Percentiles rank a stretch among this genome's conserved stretches.
Conservation (phyloP, 2,329 filamentous ascomycete genomes). For the Helminthosporium solani region DNA sequence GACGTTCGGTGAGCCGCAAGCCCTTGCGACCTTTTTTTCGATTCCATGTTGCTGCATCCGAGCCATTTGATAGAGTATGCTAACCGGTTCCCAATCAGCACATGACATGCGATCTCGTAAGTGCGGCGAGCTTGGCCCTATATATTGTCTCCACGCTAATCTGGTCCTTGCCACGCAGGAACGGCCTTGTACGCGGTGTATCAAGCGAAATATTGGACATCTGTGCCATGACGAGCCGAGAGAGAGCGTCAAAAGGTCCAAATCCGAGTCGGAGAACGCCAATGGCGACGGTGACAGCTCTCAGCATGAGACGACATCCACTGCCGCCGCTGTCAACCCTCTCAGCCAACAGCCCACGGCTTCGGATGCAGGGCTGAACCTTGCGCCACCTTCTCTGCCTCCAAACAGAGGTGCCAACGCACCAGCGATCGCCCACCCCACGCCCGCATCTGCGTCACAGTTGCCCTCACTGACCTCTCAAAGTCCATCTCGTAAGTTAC, state of each 20-base stretch:
- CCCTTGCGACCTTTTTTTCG: conserved; percentile 22
- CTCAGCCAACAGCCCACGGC: conserved; percentile 32
- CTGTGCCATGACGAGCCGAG: conserved; percentile 97
- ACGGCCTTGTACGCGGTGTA: conserved; percentile 93
- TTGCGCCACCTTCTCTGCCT: conserved; percentile 38
- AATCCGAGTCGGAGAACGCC: conserved; percentile 51
- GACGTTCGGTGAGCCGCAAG: conserved; percentile 50
- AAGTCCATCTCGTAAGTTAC: conserved; percentile 72
- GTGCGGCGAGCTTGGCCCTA: conserved; percentile 17
- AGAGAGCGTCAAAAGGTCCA: conserved; percentile 77
- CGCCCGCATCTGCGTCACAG: conserved; percentile 67
- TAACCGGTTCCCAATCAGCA: conserved; percentile 44
- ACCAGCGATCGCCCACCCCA: conserved; percentile 71
- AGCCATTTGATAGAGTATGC: conserved; percentile 29
- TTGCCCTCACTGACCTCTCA: conserved; percentile 62
- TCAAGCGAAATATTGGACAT: conserved; percentile 98
- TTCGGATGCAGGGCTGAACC: conserved; percentile 42
- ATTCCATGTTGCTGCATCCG: conserved; percentile 19
- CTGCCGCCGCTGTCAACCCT: conserved; percentile 30
- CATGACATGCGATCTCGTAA: conserved; percentile 56
- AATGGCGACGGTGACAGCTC: conserved; percentile 33
- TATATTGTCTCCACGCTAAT: conserved; percentile 35
- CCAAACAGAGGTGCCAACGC: conserved; percentile 38
- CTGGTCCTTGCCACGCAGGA: conserved; percentile 59
- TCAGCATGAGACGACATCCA: conserved; percentile 29